Conservation (phyloP, 495 filamentous ascomycete species). For the Alectoria sarmentosa region DNA sequence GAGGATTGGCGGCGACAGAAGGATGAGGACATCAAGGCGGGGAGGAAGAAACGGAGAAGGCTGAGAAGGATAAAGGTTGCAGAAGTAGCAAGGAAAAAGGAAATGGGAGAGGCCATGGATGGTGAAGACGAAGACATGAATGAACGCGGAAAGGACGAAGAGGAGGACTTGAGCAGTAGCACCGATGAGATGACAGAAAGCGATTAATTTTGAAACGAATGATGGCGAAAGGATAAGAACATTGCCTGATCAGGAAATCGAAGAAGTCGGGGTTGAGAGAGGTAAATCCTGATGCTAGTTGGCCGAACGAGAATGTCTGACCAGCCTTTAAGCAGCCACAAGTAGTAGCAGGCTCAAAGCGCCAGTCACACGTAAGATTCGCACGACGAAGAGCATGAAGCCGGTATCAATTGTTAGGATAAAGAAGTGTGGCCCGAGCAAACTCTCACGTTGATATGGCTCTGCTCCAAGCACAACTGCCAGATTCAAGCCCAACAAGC, state of each 20-base stretch:
- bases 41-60: constrained; percentile 32
- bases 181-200: constrained; percentile 28
- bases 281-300: neutral
- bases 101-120: constrained; percentile 24
- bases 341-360: neutral
- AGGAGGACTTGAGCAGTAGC: constrained; percentile 24
- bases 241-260: neutral
- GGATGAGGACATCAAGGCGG: constrained; percentile 31
- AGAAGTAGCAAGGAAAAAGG: constrained; percentile 24
- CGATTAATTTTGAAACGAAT: constrained; percentile 1
- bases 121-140: constrained; percentile 18
- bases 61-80: constrained; percentile 24
- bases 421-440: neutral
- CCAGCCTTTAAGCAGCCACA: neutral
- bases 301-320: neutral
- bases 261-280: neutral
- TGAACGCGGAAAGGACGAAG: constrained; percentile 21
- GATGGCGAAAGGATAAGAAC: neutral
- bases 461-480: neutral
- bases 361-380: neutral
- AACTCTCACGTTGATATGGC: neutral
- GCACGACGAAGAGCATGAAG: neutral
- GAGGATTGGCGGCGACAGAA: constrained; percentile 32
- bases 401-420: neutral
- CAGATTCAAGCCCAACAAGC: neutral